A percentile compares a stretch with the other conserved stretches of the same genome.
These are phyloP conservation scores for Dothistroma pini DNA, from an alignment of 2,329 filamentous ascomycete genomes.

Conservation along the genomic window DNA sequence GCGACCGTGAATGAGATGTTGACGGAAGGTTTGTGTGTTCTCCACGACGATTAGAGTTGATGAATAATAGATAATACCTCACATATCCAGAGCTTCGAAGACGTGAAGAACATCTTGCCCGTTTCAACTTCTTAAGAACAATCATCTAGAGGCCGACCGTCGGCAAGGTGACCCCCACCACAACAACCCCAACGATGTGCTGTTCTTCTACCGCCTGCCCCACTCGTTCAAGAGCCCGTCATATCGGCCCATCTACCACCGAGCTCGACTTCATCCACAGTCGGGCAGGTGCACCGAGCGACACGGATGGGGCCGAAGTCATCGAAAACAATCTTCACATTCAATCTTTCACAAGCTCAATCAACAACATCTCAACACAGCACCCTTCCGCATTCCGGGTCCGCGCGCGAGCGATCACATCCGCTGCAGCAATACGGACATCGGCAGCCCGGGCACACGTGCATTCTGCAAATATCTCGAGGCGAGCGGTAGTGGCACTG, in stretches of 20 bases:
- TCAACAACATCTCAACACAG: neutral
- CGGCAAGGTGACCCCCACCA: neutral
- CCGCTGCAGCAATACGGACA: neutral
- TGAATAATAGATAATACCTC: neutral
- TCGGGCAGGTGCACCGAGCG: neutral
- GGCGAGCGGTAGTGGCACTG: neutral
- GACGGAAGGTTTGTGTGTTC: neutral
- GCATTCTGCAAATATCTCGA: neutral
- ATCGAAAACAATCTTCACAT: neutral
- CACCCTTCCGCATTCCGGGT: neutral
- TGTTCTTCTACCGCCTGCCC: neutral
- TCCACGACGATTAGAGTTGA: neutral
- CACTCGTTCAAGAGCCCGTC: neutral
- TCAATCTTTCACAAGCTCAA: neutral
- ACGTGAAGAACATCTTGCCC: neutral
- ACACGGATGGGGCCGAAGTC: neutral
- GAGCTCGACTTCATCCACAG: conserved; percentile 2
- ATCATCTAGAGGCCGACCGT: conserved; percentile 6
- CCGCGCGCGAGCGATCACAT: neutral
- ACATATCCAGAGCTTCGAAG: neutral
- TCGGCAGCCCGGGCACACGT: neutral
- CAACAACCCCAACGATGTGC: neutral
- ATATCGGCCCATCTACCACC: neutral
- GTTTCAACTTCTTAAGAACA: neutral
- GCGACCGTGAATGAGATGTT: neutral